Percentiles rank a stretch among this genome's conserved stretches.
phyloP scores from a whole-genome alignment of 345 rosid genomes.

The Mercurialis annua region DNA sequence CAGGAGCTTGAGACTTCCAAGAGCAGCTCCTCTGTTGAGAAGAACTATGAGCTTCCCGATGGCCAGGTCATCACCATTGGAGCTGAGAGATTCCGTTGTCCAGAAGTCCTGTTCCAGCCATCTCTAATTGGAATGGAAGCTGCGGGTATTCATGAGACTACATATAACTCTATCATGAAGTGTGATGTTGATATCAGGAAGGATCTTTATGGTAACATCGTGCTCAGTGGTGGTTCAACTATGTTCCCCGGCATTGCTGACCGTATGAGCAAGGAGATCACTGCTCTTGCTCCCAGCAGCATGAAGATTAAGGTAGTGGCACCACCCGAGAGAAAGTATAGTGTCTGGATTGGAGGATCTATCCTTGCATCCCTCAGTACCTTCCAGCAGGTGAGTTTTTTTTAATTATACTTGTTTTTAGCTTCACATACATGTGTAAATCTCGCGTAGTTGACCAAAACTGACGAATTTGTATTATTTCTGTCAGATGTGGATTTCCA shows the following conservation, averaged over 20 bases:
- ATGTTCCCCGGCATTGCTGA: slow-evolving; percentile 15
- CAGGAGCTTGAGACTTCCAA: slow-evolving; percentile 12
- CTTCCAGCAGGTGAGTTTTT: slow-evolving; percentile 3
- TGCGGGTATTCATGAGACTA: slow-evolving; percentile 9
- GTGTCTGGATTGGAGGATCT: slow-evolving; percentile 15
- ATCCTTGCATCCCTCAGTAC: slow-evolving; percentile 8
- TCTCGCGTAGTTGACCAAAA: neutral
- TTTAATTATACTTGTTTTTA: neutral
- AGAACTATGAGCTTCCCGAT: slow-evolving; percentile 14
- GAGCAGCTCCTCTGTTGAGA: slow-evolving; percentile 9
- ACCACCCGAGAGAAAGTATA: slow-evolving; percentile 11
- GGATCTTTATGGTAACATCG: slow-evolving; percentile 13
- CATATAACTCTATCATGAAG: slow-evolving; percentile 12
- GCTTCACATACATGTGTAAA: too few relatives aligned
- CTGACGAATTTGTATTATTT: slow-evolving; percentile 3
- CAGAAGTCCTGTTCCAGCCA: slow-evolving; percentile 12
- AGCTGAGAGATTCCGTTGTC: slow-evolving; percentile 14
- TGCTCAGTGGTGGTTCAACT: slow-evolving; percentile 12
- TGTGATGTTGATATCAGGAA: slow-evolving; percentile 14
- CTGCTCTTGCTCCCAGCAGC: slow-evolving; percentile 8
- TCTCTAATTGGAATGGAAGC: slow-evolving; percentile 15
- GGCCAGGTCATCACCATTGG: slow-evolving; percentile 13
- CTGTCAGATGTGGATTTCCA: slow-evolving; percentile 13
- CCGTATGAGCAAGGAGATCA: slow-evolving; percentile 11
- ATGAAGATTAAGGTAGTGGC: slow-evolving; percentile 13